A percentile compares a stretch with the other conserved stretches of the same genome.
Evolutionary conservation across 352 stramenopile genomes (phyloP).

Genomic region (Phytophthora quininea): DNA sequence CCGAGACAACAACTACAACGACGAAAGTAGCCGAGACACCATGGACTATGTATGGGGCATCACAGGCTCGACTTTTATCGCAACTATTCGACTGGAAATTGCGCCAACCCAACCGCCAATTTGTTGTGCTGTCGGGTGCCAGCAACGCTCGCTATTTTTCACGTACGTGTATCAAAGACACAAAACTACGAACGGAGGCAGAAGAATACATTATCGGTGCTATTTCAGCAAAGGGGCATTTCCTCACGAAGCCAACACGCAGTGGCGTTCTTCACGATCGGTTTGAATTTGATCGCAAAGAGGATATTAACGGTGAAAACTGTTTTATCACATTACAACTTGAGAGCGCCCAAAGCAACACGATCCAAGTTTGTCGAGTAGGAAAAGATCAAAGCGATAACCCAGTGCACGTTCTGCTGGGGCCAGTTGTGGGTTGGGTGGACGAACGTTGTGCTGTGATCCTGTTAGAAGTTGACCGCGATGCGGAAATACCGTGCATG

Average conservation of each 20-base stretch:
- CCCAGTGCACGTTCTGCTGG: slow-evolving; percentile 50
- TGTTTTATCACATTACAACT: slow-evolving; percentile 32
- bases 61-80: slow-evolving; percentile 52
- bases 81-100: slow-evolving; percentile 81
- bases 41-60: slow-evolving; percentile 44
- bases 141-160: slow-evolving; percentile 41
- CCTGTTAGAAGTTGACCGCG: slow-evolving; percentile 70
- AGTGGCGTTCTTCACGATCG: slow-evolving; percentile 42
- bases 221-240: slow-evolving; percentile 28
- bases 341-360: slow-evolving; percentile 5
- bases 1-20: too few species aligned
- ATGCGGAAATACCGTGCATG: slow-evolving; percentile 56
- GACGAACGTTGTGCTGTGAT: slow-evolving; percentile 59
- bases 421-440: slow-evolving; percentile 77
- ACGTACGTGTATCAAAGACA: slow-evolving; percentile 50
- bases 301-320: slow-evolving; percentile 34
- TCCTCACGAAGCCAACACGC: slow-evolving; percentile 11
- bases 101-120: slow-evolving; percentile 46
- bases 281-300: slow-evolving; percentile 55
- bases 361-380: slow-evolving; percentile 18
- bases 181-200: slow-evolving; percentile 48
- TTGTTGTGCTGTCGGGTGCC: slow-evolving; percentile 52
- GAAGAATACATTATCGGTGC: slow-evolving; percentile 51
- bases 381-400: slow-evolving; percentile 23
- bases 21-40: slow-evolving; percentile 35